Base-by-base conservation (phyloP, 2,329 filamentous ascomycete species). In the Botryotinia convoluta region DNA sequence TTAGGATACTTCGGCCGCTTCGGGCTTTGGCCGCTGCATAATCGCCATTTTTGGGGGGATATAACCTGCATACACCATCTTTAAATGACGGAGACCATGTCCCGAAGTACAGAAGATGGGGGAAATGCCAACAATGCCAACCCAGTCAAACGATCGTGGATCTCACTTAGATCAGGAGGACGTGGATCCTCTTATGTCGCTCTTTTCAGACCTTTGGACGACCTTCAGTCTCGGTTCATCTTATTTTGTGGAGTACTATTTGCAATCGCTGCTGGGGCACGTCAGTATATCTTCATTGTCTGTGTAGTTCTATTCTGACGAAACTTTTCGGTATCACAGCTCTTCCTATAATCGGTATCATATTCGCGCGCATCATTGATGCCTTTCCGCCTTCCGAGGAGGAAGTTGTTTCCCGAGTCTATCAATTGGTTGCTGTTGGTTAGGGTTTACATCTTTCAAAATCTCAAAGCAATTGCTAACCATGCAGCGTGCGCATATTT, bases 341-440 rank as follows among this genome's bases (percentile, higher is more conserved):
- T 0, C 89, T 91, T 73, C 89, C 89, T 22, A 82, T 91, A 32
- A 87, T 91, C 78, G 89, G 87, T 70, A 88, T 91, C 74, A 83
- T 91, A 71, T 91, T 91, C 77, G 88, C 89, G 72, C 83, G 90
- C 80, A 85, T 91, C 9, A 84, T 91, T 75, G 88, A 91, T 78
- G 84, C 88, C 74, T 87, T 87, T 72, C 86, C 85, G 51, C 86
- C 85, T 1, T 75, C 80, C 45, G 82, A 85, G 76, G 79, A 84
- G 71, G 84, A 84, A 68, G 79, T 87, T 3, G 79, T 78, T 26
- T 77, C 77, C 6, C 78, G 83, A n/a, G 78, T 87, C 5, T 79
- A 77, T 12, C 81, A 86, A 74, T 82, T 86, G 12, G 81, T 42
- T 57, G 75, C 60, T 20, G 75, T 77, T 70, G 77, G 76, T 78